A percentile compares a stretch with the other conserved stretches of the same genome.
Evolutionary conservation across 2,329 filamentous ascomycete genomes (phyloP).

Genomic region (Nemania sp.): DNA sequence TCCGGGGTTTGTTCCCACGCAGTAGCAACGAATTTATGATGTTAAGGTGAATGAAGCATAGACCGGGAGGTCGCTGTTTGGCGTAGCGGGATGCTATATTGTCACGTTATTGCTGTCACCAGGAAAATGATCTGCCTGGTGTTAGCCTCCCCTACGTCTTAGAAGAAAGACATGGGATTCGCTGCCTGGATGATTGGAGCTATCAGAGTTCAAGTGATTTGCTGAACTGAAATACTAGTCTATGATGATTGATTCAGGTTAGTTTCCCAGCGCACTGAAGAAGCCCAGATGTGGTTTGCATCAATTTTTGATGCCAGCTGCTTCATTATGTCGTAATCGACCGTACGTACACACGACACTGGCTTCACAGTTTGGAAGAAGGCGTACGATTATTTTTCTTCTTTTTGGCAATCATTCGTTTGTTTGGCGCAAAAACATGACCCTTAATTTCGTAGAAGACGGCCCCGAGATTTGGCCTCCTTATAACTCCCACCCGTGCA

Average conservation of each 20-base stretch:
- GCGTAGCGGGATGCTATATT: neutral
- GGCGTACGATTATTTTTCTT: slow-evolving; percentile 5
- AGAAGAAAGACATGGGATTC: neutral
- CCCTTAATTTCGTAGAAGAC: slow-evolving; percentile 43
- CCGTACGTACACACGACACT: slow-evolving; percentile 18
- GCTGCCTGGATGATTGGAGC: neutral
- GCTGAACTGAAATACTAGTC: neutral
- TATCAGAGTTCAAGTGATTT: neutral
- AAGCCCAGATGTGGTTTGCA: slow-evolving; percentile 4
- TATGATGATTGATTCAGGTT: neutral
- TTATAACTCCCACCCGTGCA: slow-evolving; percentile 46
- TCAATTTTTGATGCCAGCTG: slow-evolving; percentile 9
- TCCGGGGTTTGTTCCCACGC: neutral
- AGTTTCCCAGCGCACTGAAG: slow-evolving; percentile 8
- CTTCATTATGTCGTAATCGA: slow-evolving; percentile 19
- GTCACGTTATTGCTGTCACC: neutral
- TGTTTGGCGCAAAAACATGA: slow-evolving; percentile 43
- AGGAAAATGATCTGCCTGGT: neutral
- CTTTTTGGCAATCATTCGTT: slow-evolving; percentile 31
- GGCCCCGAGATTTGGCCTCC: slow-evolving; percentile 44
- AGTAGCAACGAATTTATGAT: neutral
- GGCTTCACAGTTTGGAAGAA: slow-evolving; percentile 22
- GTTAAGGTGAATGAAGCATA: neutral
- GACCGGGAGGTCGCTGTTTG: neutral
- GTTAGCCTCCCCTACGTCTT: neutral